Evolutionary conservation across 306 rosid species (phyloP).

Genomic region (Lotus japonicus): DNA sequence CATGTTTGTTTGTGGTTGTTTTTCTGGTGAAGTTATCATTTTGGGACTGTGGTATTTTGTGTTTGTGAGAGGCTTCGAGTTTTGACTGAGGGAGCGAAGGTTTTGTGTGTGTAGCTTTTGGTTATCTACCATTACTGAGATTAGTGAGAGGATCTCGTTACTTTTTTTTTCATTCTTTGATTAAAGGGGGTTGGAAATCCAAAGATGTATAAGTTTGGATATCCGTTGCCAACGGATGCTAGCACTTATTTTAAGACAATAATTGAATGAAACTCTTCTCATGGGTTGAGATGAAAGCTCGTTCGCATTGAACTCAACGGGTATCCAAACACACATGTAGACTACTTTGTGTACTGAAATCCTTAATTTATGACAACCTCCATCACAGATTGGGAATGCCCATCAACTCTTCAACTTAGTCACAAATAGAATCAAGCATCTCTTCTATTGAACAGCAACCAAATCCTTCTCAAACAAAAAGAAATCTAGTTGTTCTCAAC

Average conservation of each 20-base stretch:
- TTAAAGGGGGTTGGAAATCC: background rate
- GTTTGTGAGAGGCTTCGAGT: too few relatives aligned
- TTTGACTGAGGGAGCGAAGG: background rate
- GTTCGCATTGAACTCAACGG: too few relatives aligned
- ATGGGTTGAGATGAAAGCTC: too few relatives aligned
- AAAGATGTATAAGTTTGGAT: too few relatives aligned
- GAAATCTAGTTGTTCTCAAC: background rate
- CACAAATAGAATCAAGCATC: background rate
- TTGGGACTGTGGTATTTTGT: background rate
- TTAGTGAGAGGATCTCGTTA: background rate
- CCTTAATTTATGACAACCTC: background rate
- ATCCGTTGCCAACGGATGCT: too few relatives aligned
- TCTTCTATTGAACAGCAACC: background rate
- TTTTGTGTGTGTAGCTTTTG: background rate
- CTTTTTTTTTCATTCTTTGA: background rate
- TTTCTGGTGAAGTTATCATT: too few relatives aligned
- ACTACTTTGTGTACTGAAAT: background rate
- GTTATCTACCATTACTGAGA: too few relatives aligned
- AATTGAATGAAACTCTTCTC: background rate
- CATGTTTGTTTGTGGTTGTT: too few relatives aligned
- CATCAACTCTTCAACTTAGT: background rate
- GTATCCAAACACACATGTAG: background rate
- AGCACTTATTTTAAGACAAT: too few relatives aligned
- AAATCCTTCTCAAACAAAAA: background rate
- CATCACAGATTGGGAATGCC: background rate